Evolutionary conservation across 2,329 filamentous ascomycete genomes (phyloP).

Genomic region (Pyricularia sp.): DNA sequence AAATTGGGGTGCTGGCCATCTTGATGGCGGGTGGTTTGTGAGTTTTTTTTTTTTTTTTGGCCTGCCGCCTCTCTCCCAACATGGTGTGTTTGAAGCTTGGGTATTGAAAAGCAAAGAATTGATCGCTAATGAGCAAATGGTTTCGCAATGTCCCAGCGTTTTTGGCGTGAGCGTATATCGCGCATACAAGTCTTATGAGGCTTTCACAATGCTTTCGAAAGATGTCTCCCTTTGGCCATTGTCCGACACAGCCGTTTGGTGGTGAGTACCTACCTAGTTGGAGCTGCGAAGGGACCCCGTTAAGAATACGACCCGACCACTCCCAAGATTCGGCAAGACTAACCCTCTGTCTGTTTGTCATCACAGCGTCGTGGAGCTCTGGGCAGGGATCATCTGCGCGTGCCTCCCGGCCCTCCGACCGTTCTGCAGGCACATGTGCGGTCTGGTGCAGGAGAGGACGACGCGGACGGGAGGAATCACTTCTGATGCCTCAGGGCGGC

Average conservation of each 20-base stretch:
- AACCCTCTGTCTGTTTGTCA: neutral
- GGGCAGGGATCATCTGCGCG: neutral
- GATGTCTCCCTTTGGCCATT: neutral
- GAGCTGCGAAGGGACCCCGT: neutral
- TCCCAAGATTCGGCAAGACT: neutral
- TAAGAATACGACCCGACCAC: neutral
- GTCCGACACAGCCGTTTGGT: neutral
- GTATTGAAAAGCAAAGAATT: neutral
- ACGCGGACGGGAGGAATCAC: neutral
- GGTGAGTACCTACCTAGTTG: neutral
- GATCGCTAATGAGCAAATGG: neutral
- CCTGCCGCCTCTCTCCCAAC: no score
- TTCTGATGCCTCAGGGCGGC: neutral
- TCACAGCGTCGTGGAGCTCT: neutral
- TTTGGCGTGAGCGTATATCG: slow-evolving; percentile 2
- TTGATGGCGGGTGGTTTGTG: slow-evolving; percentile 2
- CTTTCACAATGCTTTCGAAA: neutral
- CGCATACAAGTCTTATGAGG: neutral
- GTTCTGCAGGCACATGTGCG: slow-evolving; percentile 20
- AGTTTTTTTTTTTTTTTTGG: no score
- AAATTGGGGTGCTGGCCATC: neutral
- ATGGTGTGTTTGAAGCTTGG: no score
- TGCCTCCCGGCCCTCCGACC: neutral
- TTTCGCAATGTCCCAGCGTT: neutral
- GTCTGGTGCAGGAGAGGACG: neutral